Evolutionary conservation across 1,284 basidiomycete species (phyloP).

Genomic region (Cystobasidium pallidum): DNA sequence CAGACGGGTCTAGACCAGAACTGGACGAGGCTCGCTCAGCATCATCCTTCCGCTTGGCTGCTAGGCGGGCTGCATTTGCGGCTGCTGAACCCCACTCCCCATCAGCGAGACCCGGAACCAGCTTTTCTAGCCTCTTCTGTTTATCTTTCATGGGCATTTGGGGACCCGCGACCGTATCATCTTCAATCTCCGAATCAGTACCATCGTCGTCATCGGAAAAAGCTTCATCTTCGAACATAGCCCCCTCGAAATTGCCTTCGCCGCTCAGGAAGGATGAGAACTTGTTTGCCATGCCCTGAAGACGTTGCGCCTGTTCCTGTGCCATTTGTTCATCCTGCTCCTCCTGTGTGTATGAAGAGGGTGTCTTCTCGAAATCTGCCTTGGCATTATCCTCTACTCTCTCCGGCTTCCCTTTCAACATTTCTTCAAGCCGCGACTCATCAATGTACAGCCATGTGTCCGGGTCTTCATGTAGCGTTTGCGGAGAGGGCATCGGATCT

Average conservation of each 20-base stretch:
- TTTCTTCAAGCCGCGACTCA: slow-evolving; percentile 60
- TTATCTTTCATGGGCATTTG: slow-evolving; percentile 54
- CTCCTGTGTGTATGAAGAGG: not conserved
- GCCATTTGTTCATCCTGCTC: slow-evolving; percentile 45
- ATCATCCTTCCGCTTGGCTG: slow-evolving; percentile 55
- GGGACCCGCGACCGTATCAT: slow-evolving; percentile 59
- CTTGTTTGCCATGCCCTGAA: slow-evolving; percentile 76
- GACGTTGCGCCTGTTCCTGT: slow-evolving; percentile 66
- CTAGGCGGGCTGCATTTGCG: slow-evolving; percentile 53
- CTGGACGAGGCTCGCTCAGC: not conserved
- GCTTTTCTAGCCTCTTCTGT: slow-evolving; percentile 54
- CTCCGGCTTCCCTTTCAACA: slow-evolving; percentile 51
- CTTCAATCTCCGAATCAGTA: slow-evolving; percentile 54
- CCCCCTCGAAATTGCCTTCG: slow-evolving; percentile 81
- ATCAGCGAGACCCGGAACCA: slow-evolving; percentile 57
- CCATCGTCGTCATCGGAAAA: slow-evolving; percentile 51
- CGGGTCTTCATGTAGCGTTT: slow-evolving; percentile 47
- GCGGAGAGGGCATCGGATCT: slow-evolving; percentile 1
- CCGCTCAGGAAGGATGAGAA: slow-evolving; percentile 85
- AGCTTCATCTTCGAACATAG: slow-evolving; percentile 70
- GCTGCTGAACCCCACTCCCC: slow-evolving; percentile 59
- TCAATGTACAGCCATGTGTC: slow-evolving; percentile 63
- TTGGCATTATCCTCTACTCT: slow-evolving; percentile 53
- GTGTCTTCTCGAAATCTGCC: slow-evolving; percentile 55
- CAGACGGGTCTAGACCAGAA: not conserved